Evolutionary conservation across 2,329 filamentous ascomycete genomes (phyloP), one percentile per base, ranked within the genome.

Genomic region (Malbranchea cinnamomea): DNA sequence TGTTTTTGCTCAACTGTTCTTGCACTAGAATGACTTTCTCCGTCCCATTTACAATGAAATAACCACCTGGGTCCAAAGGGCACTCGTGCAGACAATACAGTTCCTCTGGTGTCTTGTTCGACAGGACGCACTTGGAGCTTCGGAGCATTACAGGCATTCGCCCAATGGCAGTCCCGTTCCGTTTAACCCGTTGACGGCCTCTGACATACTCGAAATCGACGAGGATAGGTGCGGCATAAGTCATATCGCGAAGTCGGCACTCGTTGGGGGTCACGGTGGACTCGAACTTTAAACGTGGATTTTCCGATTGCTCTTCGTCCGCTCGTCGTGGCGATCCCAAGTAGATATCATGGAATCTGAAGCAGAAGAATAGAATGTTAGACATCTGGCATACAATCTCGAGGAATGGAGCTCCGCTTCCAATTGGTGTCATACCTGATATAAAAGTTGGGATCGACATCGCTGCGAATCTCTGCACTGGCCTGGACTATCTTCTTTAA

Each of bases 1-100:
- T 75, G 57, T 98, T 98, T 68, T 98, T 98, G 68, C 89, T 98
- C 50, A 98, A 63, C 59, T 98, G 89, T 51, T 98, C 91, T 55
- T 98, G 89, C 9, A 98, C 91, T 24, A 98, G 63, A 48, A 98
- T 98, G 43, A 98, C 89, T 62, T 98, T 98, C 54, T 98, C 89
- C 12, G 91, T 94, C 26, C 89, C 89, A 45, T 87, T 83, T 41
- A 95, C 84, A 47, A 98, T 89, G 48, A 98, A 98, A 54, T 98
- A 98, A 30, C 89, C 89, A 39, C 89, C 89, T 1, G 91, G 89
- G 49, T 98, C 89, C 23, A 98, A 65, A 9, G 89, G 83, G 47
- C 89, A 98, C 59, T 98, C 89, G 47, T 92, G 89, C 65, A 95
- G 77, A 28, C 76, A 60, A 37, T 83, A 82, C 85, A 95, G 92